A percentile compares a stretch with the other conserved stretches of the same genome.
phyloP scores from a whole-genome alignment of 2,329 filamentous ascomycete species.

The Epichloe glyceriae region DNA sequence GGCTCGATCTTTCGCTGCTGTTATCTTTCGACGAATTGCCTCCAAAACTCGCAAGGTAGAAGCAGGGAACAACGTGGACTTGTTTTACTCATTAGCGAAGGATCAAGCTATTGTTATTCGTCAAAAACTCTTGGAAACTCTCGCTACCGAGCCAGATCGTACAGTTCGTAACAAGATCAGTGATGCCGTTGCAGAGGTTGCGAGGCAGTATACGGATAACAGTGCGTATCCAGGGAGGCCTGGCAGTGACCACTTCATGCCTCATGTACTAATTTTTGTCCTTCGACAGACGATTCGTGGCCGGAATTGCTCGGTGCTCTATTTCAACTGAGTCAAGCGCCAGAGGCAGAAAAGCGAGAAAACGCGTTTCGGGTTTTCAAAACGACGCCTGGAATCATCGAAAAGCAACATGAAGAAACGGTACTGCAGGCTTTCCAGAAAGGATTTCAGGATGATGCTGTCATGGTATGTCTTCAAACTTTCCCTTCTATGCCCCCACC shows the following conservation, averaged over 20 bases:
- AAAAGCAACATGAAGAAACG: constrained; percentile 87
- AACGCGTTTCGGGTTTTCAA: constrained; percentile 91
- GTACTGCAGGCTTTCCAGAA: constrained; percentile 79
- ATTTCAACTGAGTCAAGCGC: constrained; percentile 81
- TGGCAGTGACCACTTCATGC: no score
- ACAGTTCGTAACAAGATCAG: constrained; percentile 87
- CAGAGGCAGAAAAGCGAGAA: constrained; percentile 73
- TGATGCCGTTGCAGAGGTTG: constrained; percentile 92
- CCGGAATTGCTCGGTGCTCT: constrained; percentile 74
- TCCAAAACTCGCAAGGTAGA: constrained; percentile 74
- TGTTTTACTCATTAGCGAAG: constrained; percentile 67
- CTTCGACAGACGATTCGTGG: constrained; percentile 62
- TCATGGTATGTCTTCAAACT: constrained; percentile 42
- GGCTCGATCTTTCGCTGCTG: constrained; percentile 82
- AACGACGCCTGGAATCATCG: constrained; percentile 88
- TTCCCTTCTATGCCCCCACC: no score
- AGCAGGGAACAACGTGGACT: constrained; percentile 60
- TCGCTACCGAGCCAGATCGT: constrained; percentile 59
- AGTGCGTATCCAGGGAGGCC: constrained; percentile 40
- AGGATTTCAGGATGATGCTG: constrained; percentile 81
- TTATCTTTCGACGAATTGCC: constrained; percentile 88
- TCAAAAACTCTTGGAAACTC: constrained; percentile 66
- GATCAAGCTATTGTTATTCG: constrained; percentile 69
- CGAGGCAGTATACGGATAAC: constrained; percentile 86
- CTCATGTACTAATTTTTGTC: background rate